A percentile compares a stretch with the other conserved stretches of the same genome.
phyloP scores from a whole-genome alignment of 345 rosid species.

The Hirschfeldia incana region DNA sequence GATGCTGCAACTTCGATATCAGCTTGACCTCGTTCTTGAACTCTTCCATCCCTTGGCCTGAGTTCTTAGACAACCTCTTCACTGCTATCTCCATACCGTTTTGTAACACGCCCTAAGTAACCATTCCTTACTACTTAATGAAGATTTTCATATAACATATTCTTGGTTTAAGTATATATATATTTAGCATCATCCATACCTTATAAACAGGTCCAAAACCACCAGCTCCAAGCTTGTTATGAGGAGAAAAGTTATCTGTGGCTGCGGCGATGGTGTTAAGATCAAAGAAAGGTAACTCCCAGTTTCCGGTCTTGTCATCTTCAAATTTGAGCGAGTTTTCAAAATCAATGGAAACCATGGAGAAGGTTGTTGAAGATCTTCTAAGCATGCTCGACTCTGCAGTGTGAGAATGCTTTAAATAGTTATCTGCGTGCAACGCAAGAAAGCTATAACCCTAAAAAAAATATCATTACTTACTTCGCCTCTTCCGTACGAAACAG shows the following conservation, averaged over 20 bases:
- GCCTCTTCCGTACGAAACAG: slow-evolving; percentile 34
- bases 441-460: not conserved
- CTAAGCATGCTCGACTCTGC: slow-evolving; percentile 28
- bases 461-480: slow-evolving; percentile 25
- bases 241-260: slow-evolving; percentile 52
- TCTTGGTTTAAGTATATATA: not conserved
- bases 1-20: slow-evolving; percentile 34
- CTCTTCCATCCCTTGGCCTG: slow-evolving; percentile 35
- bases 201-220: slow-evolving; percentile 77
- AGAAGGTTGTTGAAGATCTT: slow-evolving; percentile 7
- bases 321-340: slow-evolving; percentile 36
- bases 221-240: slow-evolving; percentile 66
- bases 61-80: slow-evolving; percentile 29
- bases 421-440: not conserved
- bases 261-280: slow-evolving; percentile 45
- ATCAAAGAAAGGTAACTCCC: slow-evolving; percentile 54
- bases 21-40: slow-evolving; percentile 35
- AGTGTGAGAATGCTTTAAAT: not conserved
- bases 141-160: not conserved
- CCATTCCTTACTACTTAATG: not conserved
- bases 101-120: slow-evolving; percentile 25
- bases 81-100: slow-evolving; percentile 31
- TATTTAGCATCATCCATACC: slow-evolving; percentile 36
- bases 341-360: slow-evolving; percentile 14
- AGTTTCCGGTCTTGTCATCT: slow-evolving; percentile 28